Evolutionary conservation across 768 basidiomycete species (phyloP).

Genomic region (Tephrocybe sp.): DNA sequence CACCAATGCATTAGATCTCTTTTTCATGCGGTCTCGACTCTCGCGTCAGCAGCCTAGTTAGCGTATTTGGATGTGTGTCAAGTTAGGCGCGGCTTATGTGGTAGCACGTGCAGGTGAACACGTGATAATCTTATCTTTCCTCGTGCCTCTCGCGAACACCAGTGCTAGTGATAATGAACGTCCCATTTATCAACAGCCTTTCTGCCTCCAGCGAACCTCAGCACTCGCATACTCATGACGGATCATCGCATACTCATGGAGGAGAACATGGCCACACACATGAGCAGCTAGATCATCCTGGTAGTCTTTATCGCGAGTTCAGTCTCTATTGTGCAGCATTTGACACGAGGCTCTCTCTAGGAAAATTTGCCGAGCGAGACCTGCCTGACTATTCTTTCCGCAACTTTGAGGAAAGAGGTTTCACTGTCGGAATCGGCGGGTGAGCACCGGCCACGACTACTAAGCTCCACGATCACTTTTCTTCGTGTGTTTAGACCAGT

Average conservation of each 20-base stretch:
- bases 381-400: slow-evolving; percentile 82
- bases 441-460: slow-evolving; percentile 29
- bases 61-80: too few species aligned
- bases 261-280: slow-evolving; percentile 94
- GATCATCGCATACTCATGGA: slow-evolving; percentile 51
- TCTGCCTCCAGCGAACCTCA: slow-evolving; percentile 26
- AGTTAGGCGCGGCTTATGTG: too few species aligned
- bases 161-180: slow-evolving; percentile 41
- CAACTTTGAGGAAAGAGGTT: slow-evolving; percentile 90
- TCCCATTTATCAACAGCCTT: slow-evolving; percentile 76
- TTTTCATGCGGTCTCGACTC: slow-evolving; percentile 29
- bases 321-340: not conserved
- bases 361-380: slow-evolving; percentile 90
- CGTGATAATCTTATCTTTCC: not conserved
- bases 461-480: slow-evolving; percentile 1
- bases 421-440: slow-evolving; percentile 99
- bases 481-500: slow-evolving; percentile 63
- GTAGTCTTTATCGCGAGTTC: slow-evolving; percentile 29
- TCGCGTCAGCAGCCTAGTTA: not conserved
- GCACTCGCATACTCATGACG: slow-evolving; percentile 53
- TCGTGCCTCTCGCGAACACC: too few species aligned
- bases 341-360: slow-evolving; percentile 33
- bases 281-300: slow-evolving; percentile 87
- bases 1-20: slow-evolving; percentile 35
- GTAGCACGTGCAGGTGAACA: too few species aligned